phyloP scores from a whole-genome alignment of 768 basidiomycete genomes.

The Tulasnella sp. region DNA sequence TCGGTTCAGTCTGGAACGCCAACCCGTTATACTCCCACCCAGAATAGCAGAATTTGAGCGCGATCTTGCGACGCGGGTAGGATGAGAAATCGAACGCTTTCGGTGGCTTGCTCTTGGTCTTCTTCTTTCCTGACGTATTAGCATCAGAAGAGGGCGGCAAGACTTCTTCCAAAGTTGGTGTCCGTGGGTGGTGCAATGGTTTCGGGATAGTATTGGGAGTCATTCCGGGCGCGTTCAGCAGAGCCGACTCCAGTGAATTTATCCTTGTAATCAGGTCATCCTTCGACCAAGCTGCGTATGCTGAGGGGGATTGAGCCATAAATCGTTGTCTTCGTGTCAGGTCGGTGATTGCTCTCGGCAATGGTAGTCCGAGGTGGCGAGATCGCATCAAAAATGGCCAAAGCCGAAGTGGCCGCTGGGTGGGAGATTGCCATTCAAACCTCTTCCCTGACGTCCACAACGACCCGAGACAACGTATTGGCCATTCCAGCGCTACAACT shows the following conservation, averaged over 20 bases:
- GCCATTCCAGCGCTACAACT: too few relatives aligned
- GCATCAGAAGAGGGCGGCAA: background rate
- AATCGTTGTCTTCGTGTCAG: background rate
- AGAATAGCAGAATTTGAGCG: conserved; percentile 84
- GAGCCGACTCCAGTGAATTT: conserved; percentile 39
- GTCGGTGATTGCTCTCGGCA: background rate
- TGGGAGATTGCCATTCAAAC: too few relatives aligned
- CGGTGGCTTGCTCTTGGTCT: conserved; percentile 17
- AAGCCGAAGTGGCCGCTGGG: background rate
- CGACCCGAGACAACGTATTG: too few relatives aligned
- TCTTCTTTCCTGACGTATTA: conserved; percentile 15
- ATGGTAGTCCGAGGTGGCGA: background rate
- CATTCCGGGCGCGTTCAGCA: conserved; percentile 13
- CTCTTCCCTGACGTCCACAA: too few relatives aligned
- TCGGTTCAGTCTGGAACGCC: conserved; percentile 61
- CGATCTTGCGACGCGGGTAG: conserved; percentile 78
- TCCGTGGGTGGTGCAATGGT: conserved; percentile 6
- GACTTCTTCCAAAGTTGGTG: background rate
- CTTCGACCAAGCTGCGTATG: conserved; percentile 48
- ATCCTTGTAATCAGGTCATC: conserved; percentile 64
- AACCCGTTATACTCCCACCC: conserved; percentile 90
- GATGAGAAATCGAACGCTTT: conserved; percentile 53
- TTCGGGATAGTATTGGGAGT: conserved; percentile 20
- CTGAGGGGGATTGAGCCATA: conserved; percentile 9
- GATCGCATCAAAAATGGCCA: background rate